These are phyloP conservation scores for Saccharum hybrid DNA, from an alignment of 202 grass and related monocot genomes.

Conservation along the genomic window DNA sequence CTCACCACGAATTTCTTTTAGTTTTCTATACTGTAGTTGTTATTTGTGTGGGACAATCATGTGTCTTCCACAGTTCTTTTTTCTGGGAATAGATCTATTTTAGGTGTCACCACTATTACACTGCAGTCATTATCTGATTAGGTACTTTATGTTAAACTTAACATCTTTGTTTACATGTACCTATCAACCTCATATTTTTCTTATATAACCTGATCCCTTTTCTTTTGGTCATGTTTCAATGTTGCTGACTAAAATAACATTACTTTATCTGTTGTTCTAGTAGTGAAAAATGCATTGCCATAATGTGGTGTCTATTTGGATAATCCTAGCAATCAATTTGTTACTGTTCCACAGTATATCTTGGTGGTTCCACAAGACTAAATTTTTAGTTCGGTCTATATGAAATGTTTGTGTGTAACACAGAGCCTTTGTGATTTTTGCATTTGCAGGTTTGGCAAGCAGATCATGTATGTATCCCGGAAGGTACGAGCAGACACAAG, in stretches of 20 bases:
- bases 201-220: no score
- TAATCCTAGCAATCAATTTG: neutral
- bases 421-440: neutral
- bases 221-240: no score
- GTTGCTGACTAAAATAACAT: neutral
- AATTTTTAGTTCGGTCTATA: neutral
- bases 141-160: no score
- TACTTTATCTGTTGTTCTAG: neutral
- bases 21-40: no score
- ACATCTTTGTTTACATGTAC: no score
- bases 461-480: slow-evolving; percentile 53
- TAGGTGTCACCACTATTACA: no score
- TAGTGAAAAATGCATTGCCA: neutral
- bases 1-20: no score
- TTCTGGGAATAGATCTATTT: no score
- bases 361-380: neutral
- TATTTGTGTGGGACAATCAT: no score
- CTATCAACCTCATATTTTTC: no score
- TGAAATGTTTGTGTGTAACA: neutral
- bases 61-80: no score
- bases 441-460: slow-evolving; percentile 42
- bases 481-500: slow-evolving; percentile 49
- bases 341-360: neutral
- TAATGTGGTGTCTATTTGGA: neutral
- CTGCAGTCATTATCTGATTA: no score